Base-by-base conservation (phyloP, 163 green algal species). In the Botryococcus braunii region DNA sequence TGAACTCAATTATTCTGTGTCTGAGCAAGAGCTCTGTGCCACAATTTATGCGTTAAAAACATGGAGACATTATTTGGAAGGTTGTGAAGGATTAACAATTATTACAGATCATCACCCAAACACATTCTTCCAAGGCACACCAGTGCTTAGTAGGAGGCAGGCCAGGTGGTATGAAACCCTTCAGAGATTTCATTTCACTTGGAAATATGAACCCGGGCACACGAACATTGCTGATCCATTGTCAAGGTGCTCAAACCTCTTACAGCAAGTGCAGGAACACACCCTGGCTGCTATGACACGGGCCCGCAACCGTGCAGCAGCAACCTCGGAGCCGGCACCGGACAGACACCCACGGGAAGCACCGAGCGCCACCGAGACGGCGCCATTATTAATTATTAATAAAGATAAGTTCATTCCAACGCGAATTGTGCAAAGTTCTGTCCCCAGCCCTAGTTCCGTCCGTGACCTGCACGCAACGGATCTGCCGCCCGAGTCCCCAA, bases 1-100 rank as follows among this genome's bases (percentile, higher is more conserved):
- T 43, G 70, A 85, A 59, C n/a, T 0, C 5, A 77, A 77, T 41
- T 85, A 84, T 46, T 66, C 68, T 0, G 72, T 61, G 1, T 69
- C 41, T 56, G 75, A 88, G 23, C 71, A 79, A 55, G 81, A 87
- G 35, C 50, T 85, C 6, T 55, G 79, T 34, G 76, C 55, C n/a
- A 66, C 82, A 0, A 43, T 79, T 2, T 62, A 74, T 47, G 77
- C 72, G 0, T 56, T 81, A 11, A 64, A 55, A 11, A 37, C 69
- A 56, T 83, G 76, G 76, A 60, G 74, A 7, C 83, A 74, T 37
- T 84, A 87, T 46, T 52, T 87, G 2, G 69, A 87, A 17, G 77
- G 81, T 4, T 41, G 47, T 35, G 1, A 62, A n/a, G 41, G 23
- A 4, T 47, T 82, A n/a, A 79, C 66, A 31, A 29, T 83, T 37